Evolutionary conservation across 2,329 filamentous ascomycete species (phyloP).

Genomic region (Aspergillus sojae): DNA sequence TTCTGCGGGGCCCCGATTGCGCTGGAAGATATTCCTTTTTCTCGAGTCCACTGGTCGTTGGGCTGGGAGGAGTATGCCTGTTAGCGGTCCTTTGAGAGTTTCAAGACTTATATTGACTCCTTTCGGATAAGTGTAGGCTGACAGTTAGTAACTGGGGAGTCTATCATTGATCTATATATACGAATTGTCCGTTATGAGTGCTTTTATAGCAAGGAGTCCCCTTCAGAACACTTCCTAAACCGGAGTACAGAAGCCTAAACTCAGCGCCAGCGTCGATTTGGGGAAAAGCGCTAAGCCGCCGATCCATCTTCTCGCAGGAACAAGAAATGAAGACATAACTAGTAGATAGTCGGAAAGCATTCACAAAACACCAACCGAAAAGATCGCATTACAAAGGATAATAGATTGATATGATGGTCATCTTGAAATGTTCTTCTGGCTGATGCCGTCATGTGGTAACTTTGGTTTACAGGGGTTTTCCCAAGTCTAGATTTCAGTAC

Average conservation of each 20-base stretch:
- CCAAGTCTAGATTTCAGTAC: neutral
- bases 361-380: neutral
- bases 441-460: slow-evolving; percentile 13
- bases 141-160: neutral
- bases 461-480: neutral
- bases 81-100: neutral
- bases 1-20: slow-evolving; percentile 1
- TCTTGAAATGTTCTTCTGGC: neutral
- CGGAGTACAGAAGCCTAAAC: neutral
- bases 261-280: neutral
- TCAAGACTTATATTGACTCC: neutral
- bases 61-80: neutral
- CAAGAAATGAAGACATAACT: neutral
- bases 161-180: neutral
- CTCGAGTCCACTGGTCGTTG: neutral
- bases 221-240: neutral
- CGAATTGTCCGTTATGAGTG: neutral
- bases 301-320: neutral
- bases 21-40: neutral
- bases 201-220: neutral
- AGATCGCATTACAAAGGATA: neutral
- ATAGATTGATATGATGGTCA: neutral
- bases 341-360: no score
- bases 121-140: neutral
- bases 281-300: slow-evolving; percentile 7